Conservation (phyloP, 2,329 filamentous ascomycete species). For the Cladosporium velox region DNA sequence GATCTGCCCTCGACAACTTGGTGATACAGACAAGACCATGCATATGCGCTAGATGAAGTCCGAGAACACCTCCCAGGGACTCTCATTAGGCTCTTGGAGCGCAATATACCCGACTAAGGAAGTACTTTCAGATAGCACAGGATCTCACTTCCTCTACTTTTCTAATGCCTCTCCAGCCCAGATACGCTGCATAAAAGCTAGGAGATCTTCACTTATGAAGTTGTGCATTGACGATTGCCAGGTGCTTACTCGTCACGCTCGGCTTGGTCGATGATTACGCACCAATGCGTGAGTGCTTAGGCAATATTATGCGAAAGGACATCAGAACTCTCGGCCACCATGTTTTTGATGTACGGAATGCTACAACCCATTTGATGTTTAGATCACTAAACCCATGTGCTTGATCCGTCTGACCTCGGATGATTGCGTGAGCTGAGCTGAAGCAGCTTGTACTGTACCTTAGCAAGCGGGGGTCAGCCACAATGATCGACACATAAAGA, state of each 20-base stretch:
- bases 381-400: neutral
- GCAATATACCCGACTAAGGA: neutral
- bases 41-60: no score
- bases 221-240: neutral
- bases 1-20: no score
- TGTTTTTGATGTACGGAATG: neutral
- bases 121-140: neutral
- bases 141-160: slow-evolving; percentile 6
- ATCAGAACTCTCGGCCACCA: neutral
- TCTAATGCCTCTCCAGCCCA: neutral
- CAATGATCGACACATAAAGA: neutral
- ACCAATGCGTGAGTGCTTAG: neutral
- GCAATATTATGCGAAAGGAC: neutral
- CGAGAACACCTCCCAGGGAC: no score
- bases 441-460: neutral
- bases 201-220: neutral
- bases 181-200: neutral
- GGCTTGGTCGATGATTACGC: neutral
- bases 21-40: no score
- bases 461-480: neutral
- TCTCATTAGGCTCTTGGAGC: no score
- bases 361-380: neutral
- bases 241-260: neutral
- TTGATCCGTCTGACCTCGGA: neutral
- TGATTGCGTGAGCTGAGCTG: neutral